Evolutionary conservation across 2,329 filamentous ascomycete species (phyloP).

Genomic region (Bipolaris victoriae): DNA sequence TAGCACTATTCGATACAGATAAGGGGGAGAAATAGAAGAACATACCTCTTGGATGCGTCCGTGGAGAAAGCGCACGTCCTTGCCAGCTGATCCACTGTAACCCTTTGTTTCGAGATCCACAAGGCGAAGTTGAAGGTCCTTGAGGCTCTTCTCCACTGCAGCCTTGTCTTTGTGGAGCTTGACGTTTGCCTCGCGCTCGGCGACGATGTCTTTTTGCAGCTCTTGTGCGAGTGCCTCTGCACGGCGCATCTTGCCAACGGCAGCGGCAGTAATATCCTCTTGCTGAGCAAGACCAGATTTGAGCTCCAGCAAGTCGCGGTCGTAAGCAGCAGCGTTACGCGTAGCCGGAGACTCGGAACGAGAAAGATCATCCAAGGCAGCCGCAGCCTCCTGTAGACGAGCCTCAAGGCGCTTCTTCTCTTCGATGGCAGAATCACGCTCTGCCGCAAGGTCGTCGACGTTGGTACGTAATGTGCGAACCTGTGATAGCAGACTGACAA

Average conservation of each 20-base stretch:
- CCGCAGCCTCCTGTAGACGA: constrained; percentile 83
- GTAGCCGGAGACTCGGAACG: constrained; percentile 85
- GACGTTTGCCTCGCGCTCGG: constrained; percentile 80
- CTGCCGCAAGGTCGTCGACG: constrained; percentile 83
- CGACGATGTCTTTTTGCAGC: constrained; percentile 88
- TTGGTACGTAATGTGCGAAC: constrained; percentile 82
- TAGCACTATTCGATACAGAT: constrained; percentile 14
- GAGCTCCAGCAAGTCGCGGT: constrained; percentile 87
- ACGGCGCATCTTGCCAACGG: constrained; percentile 95
- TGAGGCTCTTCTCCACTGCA: constrained; percentile 83
- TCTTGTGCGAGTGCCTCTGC: constrained; percentile 87
- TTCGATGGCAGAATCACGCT: constrained; percentile 81
- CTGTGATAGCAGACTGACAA: constrained; percentile 87
- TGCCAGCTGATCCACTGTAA: constrained; percentile 83
- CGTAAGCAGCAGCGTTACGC: constrained; percentile 85
- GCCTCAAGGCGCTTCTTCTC: constrained; percentile 91
- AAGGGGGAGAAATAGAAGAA: constrained; percentile 11
- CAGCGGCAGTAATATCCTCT: constrained; percentile 88
- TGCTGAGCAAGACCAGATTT: constrained; percentile 89
- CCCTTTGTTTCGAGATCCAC: constrained; percentile 97
- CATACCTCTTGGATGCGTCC: constrained; percentile 93
- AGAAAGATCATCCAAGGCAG: constrained; percentile 85
- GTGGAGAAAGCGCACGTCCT: constrained; percentile 93
- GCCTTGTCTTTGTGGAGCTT: constrained; percentile 90
- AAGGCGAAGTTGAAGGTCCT: constrained; percentile 86